Evolutionary conservation across 371 early-diverging fungal genomes (phyloP), one percentile per base, ranked within the genome.

Genomic region (Umbelopsis sp.): DNA sequence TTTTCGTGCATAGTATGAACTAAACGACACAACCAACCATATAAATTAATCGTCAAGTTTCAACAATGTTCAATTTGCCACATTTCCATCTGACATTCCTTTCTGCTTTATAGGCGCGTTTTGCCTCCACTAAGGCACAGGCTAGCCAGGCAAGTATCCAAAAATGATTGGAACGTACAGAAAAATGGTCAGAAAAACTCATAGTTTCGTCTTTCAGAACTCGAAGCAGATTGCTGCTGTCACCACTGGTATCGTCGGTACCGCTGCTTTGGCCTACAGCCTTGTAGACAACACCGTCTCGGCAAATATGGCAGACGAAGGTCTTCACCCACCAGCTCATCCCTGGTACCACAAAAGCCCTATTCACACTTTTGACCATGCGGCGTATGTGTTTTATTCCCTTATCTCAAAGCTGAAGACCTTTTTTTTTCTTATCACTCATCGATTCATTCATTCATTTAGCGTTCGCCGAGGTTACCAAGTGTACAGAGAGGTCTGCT

Each of bases 381-480:
- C 96, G 66, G 80, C 93, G 95, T 96, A 90, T 77, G 89, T 81
- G 63, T 50, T 11, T 6, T 10, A 10, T 7, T 0, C 41, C 41
- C 1, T 12, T 10, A 41, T 41, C 41, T 41, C 12, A 12, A 41
- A 7, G 41, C 7, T 1, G 0, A 5, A 1, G 12, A 12, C 41
- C n/a, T n/a, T n/a, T n/a, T n/a, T 7, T 10, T 29, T 10, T 41
- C 41, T 41, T 41, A 24, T 53, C 53, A 14, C 4, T 35, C 38
- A 35, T 29, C 8, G 25, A 35, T 57, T 68, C 41, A 52, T 25
- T 68, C 41, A 52, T 25, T 32, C 20, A 10, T 25, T 66, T 38
- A 94, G 95, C 76, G 91, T 97, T 65, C 96, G 97, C 74, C 97
- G 98, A 85, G 99, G 98, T 70, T 98, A 94, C 86, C 98, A 97